phyloP scores from a whole-genome alignment of 2,329 filamentous ascomycete species.

The Exophiala alcalophila region DNA sequence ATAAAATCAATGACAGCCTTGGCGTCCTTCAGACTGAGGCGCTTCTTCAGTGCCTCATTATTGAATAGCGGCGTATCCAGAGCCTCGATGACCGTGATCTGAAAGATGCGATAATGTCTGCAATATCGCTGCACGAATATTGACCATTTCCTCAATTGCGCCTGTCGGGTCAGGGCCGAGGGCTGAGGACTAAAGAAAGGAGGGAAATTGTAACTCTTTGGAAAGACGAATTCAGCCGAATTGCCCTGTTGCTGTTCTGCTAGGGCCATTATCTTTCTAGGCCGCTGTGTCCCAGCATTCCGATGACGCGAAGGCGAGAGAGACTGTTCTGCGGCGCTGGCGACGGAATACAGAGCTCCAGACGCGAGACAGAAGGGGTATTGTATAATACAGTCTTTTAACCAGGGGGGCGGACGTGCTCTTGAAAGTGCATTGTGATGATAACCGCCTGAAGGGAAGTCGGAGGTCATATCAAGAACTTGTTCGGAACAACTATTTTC shows the following conservation, averaged over 20 bases:
- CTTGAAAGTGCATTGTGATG: no score
- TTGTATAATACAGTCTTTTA: no score
- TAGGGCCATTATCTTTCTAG: no score
- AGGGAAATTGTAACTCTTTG: slow-evolving; percentile 48
- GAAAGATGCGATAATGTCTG: slow-evolving; percentile 71
- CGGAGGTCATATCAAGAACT: no score
- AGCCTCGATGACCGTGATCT: slow-evolving; percentile 64
- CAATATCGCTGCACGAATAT: slow-evolving; percentile 80
- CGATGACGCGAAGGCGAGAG: no score
- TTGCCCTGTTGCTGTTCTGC: slow-evolving; percentile 1
- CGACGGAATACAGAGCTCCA: no score
- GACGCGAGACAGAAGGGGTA: no score
- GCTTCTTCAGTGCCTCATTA: slow-evolving; percentile 44
- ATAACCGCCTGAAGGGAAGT: no score
- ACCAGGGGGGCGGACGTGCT: no score
- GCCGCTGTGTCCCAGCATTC: no score
- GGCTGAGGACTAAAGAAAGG: slow-evolving; percentile 53
- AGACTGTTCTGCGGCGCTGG: no score
- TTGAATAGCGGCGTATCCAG: slow-evolving; percentile 59
- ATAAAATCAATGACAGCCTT: slow-evolving; percentile 57
- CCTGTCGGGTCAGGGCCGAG: slow-evolving; percentile 43
- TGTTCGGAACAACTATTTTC: no score
- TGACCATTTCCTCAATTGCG: slow-evolving; percentile 77
- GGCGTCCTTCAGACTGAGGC: slow-evolving; percentile 53
- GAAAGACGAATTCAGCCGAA: slow-evolving; percentile 40